These are phyloP conservation scores for Penium margaritaceum DNA, from an alignment of 139 green algal species.

Conservation along the genomic window DNA sequence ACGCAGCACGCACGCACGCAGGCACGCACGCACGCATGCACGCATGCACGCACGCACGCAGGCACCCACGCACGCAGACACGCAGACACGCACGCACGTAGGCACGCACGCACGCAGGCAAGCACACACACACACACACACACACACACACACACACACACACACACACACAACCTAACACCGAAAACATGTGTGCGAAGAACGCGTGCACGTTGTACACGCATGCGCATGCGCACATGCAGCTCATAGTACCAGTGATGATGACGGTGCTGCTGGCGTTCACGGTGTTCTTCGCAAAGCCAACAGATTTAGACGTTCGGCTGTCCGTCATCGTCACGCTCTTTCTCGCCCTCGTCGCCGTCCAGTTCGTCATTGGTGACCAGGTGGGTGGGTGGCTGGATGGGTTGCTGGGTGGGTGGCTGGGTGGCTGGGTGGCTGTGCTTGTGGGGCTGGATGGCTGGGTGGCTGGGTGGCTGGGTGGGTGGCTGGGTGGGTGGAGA, in stretches of 20 bases:
- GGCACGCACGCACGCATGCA: too few relatives aligned
- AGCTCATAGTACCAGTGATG: not conserved
- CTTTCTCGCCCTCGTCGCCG: constrained; percentile 6
- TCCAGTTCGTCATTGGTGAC: constrained; percentile 30
- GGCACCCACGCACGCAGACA: too few relatives aligned
- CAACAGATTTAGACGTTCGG: not conserved
- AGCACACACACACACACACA: too few relatives aligned
- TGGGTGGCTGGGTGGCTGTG: not conserved
- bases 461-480: not conserved
- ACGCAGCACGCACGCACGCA: too few relatives aligned
- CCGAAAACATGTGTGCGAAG: too few relatives aligned
- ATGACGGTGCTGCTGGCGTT: not conserved
- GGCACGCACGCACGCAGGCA: too few relatives aligned
- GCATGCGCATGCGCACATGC: too few relatives aligned
- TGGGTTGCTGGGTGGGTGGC: not conserved
- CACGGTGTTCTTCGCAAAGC: not conserved
- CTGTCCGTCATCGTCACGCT: not conserved
- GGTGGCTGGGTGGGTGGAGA: not conserved
- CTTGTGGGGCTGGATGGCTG: not conserved
- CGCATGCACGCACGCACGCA: too few relatives aligned
- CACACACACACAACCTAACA: too few relatives aligned
- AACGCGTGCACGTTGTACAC: too few relatives aligned
- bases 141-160: too few relatives aligned
- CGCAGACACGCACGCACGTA: too few relatives aligned
- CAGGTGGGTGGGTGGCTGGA: not conserved